Conservation (phyloP, 129 eudicot genomes). For the Oenanthe sinensis region DNA sequence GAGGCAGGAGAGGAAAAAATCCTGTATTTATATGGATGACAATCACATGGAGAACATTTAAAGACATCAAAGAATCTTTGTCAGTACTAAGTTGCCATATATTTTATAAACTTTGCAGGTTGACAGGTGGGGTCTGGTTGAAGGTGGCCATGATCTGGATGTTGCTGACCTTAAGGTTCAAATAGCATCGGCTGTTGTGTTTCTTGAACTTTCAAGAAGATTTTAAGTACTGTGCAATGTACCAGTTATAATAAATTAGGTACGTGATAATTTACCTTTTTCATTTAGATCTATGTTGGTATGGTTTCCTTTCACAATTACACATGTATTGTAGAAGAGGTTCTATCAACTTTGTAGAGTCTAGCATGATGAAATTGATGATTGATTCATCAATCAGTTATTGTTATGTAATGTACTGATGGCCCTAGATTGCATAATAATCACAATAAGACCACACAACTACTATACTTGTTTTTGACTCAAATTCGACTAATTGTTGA, state of each 20-base stretch:
- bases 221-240: constrained; percentile 23
- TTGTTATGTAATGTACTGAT: background rate
- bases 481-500: background rate
- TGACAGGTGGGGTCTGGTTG: constrained; percentile 94
- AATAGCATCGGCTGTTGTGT: constrained; percentile 77
- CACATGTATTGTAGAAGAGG: constrained; percentile 5
- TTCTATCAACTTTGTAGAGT: constrained; percentile 1
- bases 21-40: background rate
- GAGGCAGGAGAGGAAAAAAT: background rate
- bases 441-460: background rate
- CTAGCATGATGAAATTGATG: background rate
- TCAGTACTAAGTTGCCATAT: background rate
- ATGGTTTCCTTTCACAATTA: constrained; percentile 12
- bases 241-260: constrained; percentile 1
- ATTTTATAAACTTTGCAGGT: constrained; percentile 35
- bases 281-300: constrained; percentile 2
- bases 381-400: background rate
- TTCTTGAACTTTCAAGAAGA: constrained; percentile 75
- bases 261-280: background rate
- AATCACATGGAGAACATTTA: background rate
- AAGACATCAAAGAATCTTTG: background rate
- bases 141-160: constrained; percentile 98
- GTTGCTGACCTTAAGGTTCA: constrained; percentile 93
- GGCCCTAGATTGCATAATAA: background rate
- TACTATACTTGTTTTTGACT: background rate